phyloP scores from a whole-genome alignment of 2,329 filamentous ascomycete genomes.

The Trichoderma oligosporum region DNA sequence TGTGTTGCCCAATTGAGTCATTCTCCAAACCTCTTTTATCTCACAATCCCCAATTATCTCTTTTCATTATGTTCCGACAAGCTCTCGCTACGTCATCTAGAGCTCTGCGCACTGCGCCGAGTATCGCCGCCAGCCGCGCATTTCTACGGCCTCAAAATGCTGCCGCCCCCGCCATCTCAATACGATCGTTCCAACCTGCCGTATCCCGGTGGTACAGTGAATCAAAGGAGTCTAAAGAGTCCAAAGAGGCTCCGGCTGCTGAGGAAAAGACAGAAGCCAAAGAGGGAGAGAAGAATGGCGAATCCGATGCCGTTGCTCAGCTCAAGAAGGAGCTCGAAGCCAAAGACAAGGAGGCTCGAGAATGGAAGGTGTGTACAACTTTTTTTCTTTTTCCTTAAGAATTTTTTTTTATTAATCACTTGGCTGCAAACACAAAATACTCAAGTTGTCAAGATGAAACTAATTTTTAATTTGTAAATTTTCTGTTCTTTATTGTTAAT shows the following conservation, averaged over 20 bases:
- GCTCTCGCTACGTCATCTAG: constrained; percentile 42
- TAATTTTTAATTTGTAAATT: too few relatives aligned
- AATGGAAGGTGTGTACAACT: constrained; percentile 71
- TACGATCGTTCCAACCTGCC: constrained; percentile 37
- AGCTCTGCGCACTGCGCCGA: constrained; percentile 41
- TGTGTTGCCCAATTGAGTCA: neutral
- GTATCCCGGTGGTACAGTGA: constrained; percentile 49
- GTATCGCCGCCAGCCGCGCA: constrained; percentile 35
- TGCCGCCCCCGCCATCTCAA: constrained; percentile 35
- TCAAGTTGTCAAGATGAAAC: neutral
- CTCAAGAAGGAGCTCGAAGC: constrained; percentile 51
- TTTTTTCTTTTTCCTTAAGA: neutral
- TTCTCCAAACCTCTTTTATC: neutral
- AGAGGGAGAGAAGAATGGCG: constrained; percentile 29
- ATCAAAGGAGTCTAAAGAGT: constrained; percentile 36
- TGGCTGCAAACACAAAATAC: neutral
- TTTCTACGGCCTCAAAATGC: constrained; percentile 35
- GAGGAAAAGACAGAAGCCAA: constrained; percentile 29
- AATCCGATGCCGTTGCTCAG: constrained; percentile 38
- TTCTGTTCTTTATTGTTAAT: neutral
- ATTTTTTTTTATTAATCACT: too few relatives aligned
- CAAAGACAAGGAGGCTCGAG: constrained; percentile 55
- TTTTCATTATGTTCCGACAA: constrained; percentile 46
- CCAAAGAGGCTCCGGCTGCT: constrained; percentile 29
- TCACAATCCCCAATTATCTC: constrained; percentile 11